Evolutionary conservation across 805 yeast genomes (phyloP), one percentile per base, ranked within the genome.

Genomic region (Candida hispaniensis): DNA sequence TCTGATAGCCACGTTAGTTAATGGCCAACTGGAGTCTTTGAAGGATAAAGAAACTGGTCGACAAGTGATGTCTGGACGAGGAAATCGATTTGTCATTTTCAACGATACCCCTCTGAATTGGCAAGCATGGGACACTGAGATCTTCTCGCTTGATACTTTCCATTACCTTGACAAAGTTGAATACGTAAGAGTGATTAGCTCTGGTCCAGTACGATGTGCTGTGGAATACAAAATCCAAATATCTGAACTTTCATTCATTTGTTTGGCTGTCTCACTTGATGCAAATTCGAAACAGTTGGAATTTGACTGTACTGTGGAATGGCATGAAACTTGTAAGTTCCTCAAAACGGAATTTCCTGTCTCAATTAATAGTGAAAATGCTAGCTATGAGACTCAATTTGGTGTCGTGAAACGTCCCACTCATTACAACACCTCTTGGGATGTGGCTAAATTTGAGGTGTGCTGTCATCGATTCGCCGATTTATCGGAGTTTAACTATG

Each of bases 71-170:
- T 82, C 79, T 41, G 58, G 67, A 1, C 60, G 64, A 14, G 95
- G 86, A 11, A 83, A 85, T 48, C 93, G 80, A 54, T 74, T 73
- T 44, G 73, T 83, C 1, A 51, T 91, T 39, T 79, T 79, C 49
- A 86, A 86, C 45, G 98, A 91, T 54, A 79, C 82, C 43, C 98
- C 98, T 7, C 63, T 82, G 49, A 76, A 69, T 39, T 88, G 75
- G 75, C 94, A 83, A 27, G 97, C 97, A 2, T 88, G 98, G 98
- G 98, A 88, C 54, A 88, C 97, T 0, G 98, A 88, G 53, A 66
- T 85, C 40, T 91, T 72, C 52, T 80, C 94, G 1, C 67, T 82
- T 39, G 82, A 78, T 47, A 83, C 78, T 50, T 73, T 68, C 51
- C 61, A 61, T 38, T 71, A 73, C 44, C 54, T 76, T 16, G 54